phyloP scores from a whole-genome alignment of 768 basidiomycete genomes.

The Suillus discolor region DNA sequence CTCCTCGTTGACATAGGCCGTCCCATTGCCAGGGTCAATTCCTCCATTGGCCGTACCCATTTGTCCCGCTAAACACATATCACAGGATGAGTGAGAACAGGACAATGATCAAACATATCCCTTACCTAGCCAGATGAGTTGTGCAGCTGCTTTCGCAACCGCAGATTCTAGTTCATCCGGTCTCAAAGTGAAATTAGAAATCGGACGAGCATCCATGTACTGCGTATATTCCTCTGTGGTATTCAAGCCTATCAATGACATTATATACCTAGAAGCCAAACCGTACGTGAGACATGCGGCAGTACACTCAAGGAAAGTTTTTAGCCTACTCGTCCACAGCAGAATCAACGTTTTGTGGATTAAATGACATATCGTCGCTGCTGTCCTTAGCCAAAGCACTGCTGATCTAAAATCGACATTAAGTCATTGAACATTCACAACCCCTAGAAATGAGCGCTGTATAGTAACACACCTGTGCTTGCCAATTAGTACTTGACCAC shows the following conservation, averaged over 20 bases:
- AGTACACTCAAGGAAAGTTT: neutral
- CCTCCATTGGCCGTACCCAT: neutral
- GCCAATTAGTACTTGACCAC: neutral
- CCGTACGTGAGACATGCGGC: neutral
- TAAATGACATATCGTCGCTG: too few species aligned
- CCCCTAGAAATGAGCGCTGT: neutral
- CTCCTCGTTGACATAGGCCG: neutral
- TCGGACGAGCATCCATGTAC: neutral
- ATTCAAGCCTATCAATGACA: neutral
- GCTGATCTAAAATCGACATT: neutral
- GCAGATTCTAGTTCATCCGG: constrained; percentile 18
- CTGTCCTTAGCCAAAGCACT: neutral
- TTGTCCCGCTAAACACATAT: neutral
- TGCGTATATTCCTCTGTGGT: neutral
- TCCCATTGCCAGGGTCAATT: neutral
- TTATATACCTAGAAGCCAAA: neutral
- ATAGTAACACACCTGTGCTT: neutral
- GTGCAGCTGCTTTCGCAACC: constrained; percentile 10
- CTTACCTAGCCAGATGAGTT: constrained; percentile 14
- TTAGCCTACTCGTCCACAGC: neutral
- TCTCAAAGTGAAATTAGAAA: neutral
- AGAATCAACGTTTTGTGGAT: too few species aligned
- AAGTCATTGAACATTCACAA: neutral
- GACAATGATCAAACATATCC: neutral
- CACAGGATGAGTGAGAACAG: neutral